Percentiles rank a stretch among this genome's conserved stretches.
Conservation (phyloP, 2,329 filamentous ascomycete genomes). For the Alternaria ethzedia region DNA sequence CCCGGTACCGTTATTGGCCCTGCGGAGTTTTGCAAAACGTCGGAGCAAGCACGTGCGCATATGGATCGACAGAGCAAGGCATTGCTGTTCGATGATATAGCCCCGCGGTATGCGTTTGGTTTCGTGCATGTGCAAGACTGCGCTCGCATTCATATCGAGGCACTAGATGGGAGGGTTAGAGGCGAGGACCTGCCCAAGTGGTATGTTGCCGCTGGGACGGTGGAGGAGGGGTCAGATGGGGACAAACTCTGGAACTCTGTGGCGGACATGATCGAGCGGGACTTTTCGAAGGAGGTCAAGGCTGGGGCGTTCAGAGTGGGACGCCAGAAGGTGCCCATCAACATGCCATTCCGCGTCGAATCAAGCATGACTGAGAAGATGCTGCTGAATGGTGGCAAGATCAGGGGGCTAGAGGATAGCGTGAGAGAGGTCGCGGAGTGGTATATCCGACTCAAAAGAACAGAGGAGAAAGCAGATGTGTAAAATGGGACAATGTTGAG, state of each 20-base stretch:
- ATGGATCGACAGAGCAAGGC: constrained; percentile 44
- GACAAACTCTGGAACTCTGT: constrained; percentile 30
- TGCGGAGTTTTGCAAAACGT: constrained; percentile 35
- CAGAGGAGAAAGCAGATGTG: neutral
- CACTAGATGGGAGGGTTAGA: constrained; percentile 26
- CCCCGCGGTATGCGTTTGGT: constrained; percentile 42
- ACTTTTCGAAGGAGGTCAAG: constrained; percentile 24
- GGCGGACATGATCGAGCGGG: constrained; percentile 26
- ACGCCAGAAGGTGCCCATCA: constrained; percentile 30
- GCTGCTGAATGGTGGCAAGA: constrained; percentile 25
- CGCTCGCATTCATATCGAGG: constrained; percentile 40
- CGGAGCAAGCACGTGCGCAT: constrained; percentile 20
- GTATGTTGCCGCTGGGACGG: constrained; percentile 37
- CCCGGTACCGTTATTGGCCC: constrained; percentile 44
- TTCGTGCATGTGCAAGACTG: constrained; percentile 45
- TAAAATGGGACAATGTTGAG: neutral
- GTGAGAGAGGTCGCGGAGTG: constrained; percentile 37
- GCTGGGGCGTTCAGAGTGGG: constrained; percentile 32
- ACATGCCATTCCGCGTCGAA: constrained; percentile 43
- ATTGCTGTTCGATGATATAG: constrained; percentile 38
- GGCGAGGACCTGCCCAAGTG: constrained; percentile 31
- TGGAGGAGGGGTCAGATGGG: constrained; percentile 24
- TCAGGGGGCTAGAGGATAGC: constrained; percentile 31
- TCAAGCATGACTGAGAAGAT: constrained; percentile 32
- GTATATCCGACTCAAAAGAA: constrained; percentile 27